Percentiles rank a stretch among this genome's conserved stretches.
phyloP scores from a whole-genome alignment of 768 basidiomycete genomes.

The Phaeotremella fagi region DNA sequence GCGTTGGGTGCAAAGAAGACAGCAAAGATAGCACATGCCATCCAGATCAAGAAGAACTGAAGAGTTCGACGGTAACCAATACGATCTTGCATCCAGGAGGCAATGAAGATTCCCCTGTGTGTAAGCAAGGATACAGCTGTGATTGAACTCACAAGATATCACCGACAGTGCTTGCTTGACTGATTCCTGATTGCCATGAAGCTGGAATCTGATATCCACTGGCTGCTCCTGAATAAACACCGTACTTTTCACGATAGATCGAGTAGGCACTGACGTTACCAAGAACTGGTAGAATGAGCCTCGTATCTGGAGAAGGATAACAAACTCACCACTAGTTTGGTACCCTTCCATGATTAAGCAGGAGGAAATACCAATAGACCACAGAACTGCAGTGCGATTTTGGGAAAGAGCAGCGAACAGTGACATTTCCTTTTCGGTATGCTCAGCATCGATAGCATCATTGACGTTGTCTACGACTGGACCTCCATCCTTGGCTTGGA shows the following conservation, averaged over 20 bases:
- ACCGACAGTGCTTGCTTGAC: not conserved
- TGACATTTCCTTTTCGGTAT: not conserved
- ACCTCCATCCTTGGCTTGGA: no score
- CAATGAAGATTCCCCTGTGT: no score
- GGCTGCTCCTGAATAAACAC: not conserved
- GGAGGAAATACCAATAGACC: conserved; percentile 17
- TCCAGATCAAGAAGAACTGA: no score
- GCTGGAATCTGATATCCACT: conserved; percentile 12
- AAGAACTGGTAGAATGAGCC: no score
- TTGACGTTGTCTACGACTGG: no score
- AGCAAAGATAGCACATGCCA: no score
- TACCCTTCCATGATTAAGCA: conserved; percentile 32
- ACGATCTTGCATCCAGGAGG: no score
- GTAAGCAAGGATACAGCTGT: no score
- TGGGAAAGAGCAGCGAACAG: not conserved
- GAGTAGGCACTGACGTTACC: not conserved
- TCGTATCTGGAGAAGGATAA: conserved; percentile 2
- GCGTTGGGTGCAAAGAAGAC: no score
- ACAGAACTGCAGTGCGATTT: conserved; percentile 14
- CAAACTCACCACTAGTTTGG: no score
- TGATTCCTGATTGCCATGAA: conserved; percentile 1
- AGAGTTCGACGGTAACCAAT: no score
- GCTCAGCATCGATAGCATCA: conserved; percentile 2
- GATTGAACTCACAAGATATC: conserved; percentile 16
- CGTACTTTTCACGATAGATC: conserved; percentile 6